Conservation (phyloP, 805 yeast species). For the Saccharomycopsis oosterbeekiorum region DNA sequence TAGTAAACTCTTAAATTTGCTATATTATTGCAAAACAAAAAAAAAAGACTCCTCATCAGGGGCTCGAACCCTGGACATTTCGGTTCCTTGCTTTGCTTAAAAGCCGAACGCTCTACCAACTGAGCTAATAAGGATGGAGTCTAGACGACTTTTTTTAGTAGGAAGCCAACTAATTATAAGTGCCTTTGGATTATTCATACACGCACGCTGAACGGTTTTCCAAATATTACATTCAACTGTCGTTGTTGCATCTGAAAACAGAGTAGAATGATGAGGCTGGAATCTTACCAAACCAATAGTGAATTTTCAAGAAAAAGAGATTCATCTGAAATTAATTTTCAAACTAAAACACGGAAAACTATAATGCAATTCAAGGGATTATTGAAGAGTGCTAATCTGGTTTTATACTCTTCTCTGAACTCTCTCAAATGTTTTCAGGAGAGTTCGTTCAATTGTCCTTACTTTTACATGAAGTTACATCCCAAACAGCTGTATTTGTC, state of each 20-base stretch:
- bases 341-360: background rate
- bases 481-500: slow-evolving; percentile 3
- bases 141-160: background rate
- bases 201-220: background rate
- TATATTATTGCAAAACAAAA: background rate
- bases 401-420: background rate
- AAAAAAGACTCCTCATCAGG: slow-evolving; percentile 26
- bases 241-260: too few species aligned
- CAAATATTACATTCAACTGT: too few species aligned
- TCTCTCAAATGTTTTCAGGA: background rate
- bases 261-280: too few species aligned
- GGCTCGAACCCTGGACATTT: slow-evolving; percentile 43
- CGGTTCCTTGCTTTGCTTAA: slow-evolving; percentile 24
- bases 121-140: slow-evolving; percentile 2
- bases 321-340: too few species aligned
- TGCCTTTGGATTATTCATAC: too few species aligned
- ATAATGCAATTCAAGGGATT: background rate
- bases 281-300: too few species aligned
- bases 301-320: too few species aligned
- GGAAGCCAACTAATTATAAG: background rate
- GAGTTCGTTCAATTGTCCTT: background rate
- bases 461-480: slow-evolving; percentile 1
- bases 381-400: background rate
- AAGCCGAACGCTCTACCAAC: slow-evolving; percentile 18
- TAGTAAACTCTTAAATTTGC: too few species aligned